Percentiles rank a stretch among this genome's conserved stretches.
Evolutionary conservation across 2,329 filamentous ascomycete genomes (phyloP).

Genomic region (Verticillium zaregamsianum): DNA sequence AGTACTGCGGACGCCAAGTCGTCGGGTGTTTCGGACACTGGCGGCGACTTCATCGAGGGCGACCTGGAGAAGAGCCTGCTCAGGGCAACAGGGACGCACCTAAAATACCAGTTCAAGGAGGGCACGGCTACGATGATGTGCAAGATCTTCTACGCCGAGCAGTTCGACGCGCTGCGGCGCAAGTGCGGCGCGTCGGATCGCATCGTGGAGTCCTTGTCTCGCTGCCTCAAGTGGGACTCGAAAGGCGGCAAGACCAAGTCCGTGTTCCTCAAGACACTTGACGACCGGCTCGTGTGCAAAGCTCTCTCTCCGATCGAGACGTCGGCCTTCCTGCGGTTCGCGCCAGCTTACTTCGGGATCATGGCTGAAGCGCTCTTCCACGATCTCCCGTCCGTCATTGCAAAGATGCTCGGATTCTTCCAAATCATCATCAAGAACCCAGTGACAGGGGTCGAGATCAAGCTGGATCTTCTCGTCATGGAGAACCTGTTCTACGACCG

Average conservation of each 20-base stretch:
- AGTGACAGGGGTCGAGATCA: conserved; percentile 84
- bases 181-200: conserved; percentile 93
- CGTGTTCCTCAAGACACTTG: conserved; percentile 92
- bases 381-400: conserved; percentile 91
- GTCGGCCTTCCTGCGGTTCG: conserved; percentile 89
- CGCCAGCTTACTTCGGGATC: conserved; percentile 94
- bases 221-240: conserved; percentile 96
- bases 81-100: conserved; percentile 81
- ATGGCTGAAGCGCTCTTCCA: conserved; percentile 97
- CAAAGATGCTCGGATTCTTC: conserved; percentile 98
- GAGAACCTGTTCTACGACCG: conserved; percentile 98
- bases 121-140: conserved; percentile 93
- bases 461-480: conserved; percentile 91
- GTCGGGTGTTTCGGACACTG: conserved; percentile 28
- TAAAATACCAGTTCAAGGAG: conserved; percentile 94
- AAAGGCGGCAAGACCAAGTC: conserved; percentile 98
- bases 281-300: conserved; percentile 91
- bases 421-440: conserved; percentile 97
- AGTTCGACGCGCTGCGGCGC: conserved; percentile 88
- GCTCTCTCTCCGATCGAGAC: conserved; percentile 88
- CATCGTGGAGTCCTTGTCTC: conserved; percentile 90
- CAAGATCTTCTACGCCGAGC: conserved; percentile 98
- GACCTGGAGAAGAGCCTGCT: conserved; percentile 84
- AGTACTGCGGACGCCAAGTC: conserved; percentile 20
- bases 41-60: conserved; percentile 46